phyloP scores from a whole-genome alignment of 2,329 filamentous ascomycete species.

The Talaromyces sp. region DNA sequence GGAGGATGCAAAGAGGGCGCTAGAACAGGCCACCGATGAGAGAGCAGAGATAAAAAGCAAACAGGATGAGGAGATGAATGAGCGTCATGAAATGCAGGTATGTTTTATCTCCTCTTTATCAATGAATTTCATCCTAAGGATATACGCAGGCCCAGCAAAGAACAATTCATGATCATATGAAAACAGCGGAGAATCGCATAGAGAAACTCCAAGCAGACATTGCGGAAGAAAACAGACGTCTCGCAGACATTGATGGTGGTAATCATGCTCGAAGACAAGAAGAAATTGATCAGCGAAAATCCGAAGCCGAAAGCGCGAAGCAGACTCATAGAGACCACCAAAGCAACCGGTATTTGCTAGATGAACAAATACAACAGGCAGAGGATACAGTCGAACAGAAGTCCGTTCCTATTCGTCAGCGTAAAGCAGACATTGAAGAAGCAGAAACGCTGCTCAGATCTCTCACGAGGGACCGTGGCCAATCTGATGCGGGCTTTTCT shows the following conservation, averaged over 20 bases:
- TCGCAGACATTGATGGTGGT: slow-evolving; percentile 67
- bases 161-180: slow-evolving; percentile 57
- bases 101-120: slow-evolving; percentile 2
- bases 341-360: slow-evolving; percentile 28
- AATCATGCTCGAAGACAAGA: slow-evolving; percentile 58
- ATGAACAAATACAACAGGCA: slow-evolving; percentile 31
- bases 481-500: slow-evolving; percentile 62
- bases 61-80: slow-evolving; percentile 51
- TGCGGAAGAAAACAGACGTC: slow-evolving; percentile 46
- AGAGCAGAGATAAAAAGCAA: slow-evolving; percentile 47
- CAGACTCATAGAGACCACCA: slow-evolving; percentile 39
- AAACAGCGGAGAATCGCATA: slow-evolving; percentile 45
- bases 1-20: slow-evolving; percentile 39
- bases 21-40: slow-evolving; percentile 44
- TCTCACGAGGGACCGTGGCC: slow-evolving; percentile 55
- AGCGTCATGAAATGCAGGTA: slow-evolving; percentile 52
- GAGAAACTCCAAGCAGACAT: slow-evolving; percentile 43
- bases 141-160: slow-evolving; percentile 59
- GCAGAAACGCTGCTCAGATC: slow-evolving; percentile 49
- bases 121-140: slow-evolving; percentile 13
- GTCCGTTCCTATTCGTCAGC: slow-evolving; percentile 30
- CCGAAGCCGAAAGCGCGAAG: slow-evolving; percentile 44
- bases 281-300: slow-evolving; percentile 57
- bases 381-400: slow-evolving; percentile 25
- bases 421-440: slow-evolving; percentile 52